Conservation (phyloP, 768 basidiomycete genomes). For the Krasilnikovozyma curviuscula region DNA sequence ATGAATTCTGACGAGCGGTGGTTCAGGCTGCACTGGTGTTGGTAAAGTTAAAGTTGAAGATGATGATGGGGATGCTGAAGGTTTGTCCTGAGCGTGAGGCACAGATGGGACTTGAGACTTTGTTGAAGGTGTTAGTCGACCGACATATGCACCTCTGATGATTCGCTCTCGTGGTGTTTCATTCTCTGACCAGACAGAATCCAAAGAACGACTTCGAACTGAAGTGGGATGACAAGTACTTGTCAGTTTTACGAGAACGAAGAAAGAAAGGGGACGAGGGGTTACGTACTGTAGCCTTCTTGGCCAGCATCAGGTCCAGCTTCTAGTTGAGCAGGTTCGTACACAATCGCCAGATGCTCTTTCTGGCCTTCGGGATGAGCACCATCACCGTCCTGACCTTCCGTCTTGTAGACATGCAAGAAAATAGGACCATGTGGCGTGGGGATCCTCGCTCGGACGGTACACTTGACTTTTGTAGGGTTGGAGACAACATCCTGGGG, state of each 20-base stretch:
- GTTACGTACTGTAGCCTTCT: constrained; percentile 1
- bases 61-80: neutral
- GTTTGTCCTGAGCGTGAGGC: constrained; percentile 15
- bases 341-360: constrained; percentile 88
- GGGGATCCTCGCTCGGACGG: constrained; percentile 92
- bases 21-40: constrained; percentile 4
- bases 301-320: constrained; percentile 9
- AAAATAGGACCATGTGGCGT: constrained; percentile 87
- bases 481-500: too few species aligned
- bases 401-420: constrained; percentile 87
- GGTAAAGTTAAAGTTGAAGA: neutral
- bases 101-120: constrained; percentile 29
- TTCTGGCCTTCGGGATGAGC: too few species aligned
- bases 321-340: constrained; percentile 71
- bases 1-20: constrained; percentile 82
- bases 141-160: constrained; percentile 79
- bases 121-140: constrained; percentile 45
- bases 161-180: constrained; percentile 92
- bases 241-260: neutral
- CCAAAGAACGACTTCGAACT: constrained; percentile 58
- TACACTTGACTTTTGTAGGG: constrained; percentile 62
- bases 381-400: constrained; percentile 55
- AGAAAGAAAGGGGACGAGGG: neutral
- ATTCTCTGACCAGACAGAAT: constrained; percentile 57
- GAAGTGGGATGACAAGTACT: neutral